Percentiles rank a stretch among this genome's conserved stretches.
Conservation (phyloP, 2,329 filamentous ascomycete species). For the Neoarthrinium moseri region DNA sequence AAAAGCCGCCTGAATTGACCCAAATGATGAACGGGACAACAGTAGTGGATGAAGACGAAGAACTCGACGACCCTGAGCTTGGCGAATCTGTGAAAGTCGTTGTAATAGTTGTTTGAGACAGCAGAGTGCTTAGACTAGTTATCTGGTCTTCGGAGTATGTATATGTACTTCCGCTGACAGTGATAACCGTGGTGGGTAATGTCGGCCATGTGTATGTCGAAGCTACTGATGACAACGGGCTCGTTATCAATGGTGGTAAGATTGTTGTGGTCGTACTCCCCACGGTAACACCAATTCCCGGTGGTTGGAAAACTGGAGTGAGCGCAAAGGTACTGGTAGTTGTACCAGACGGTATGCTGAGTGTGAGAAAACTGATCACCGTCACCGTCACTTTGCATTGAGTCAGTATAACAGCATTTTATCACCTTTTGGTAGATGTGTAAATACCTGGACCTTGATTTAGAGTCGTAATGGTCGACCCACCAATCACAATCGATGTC, state of each 20-base stretch:
- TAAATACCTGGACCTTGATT: too few relatives aligned
- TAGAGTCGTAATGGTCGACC: too few relatives aligned
- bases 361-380: too few relatives aligned
- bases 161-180: neutral
- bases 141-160: slow-evolving; percentile 1
- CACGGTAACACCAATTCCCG: neutral
- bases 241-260: neutral
- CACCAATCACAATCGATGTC: too few relatives aligned
- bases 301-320: neutral
- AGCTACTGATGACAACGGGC: neutral
- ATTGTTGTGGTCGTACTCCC: neutral
- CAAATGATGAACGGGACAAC: neutral
- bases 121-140: neutral
- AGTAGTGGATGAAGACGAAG: neutral
- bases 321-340: neutral
- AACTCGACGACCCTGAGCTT: neutral
- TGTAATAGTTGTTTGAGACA: neutral
- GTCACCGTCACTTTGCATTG: too few relatives aligned
- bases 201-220: neutral
- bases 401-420: too few relatives aligned
- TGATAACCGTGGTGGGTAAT: neutral
- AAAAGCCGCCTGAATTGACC: neutral
- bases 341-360: neutral
- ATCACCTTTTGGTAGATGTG: too few relatives aligned
- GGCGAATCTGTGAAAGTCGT: neutral